Evolutionary conservation across 1,284 basidiomycete genomes (phyloP).

Genomic region (Farysia itapuensis): DNA sequence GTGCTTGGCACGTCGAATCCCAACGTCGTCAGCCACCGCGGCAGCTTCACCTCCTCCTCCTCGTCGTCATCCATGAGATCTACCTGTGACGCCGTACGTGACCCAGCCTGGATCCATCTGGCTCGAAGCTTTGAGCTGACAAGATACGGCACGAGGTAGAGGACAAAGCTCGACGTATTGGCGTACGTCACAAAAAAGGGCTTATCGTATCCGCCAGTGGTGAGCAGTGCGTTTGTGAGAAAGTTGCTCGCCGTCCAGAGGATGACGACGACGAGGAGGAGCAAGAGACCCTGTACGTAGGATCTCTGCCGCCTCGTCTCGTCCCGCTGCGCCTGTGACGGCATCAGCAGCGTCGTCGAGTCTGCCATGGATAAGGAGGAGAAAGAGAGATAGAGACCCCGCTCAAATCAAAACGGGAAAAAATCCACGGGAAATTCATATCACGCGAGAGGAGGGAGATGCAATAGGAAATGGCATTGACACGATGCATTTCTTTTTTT

Average conservation of each 20-base stretch:
- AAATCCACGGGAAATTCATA: no score
- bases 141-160: constrained; percentile 79
- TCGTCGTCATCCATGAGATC: neutral
- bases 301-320: constrained; percentile 8
- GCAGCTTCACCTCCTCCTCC: constrained; percentile 8
- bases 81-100: neutral
- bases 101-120: constrained; percentile 5
- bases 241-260: constrained; percentile 70
- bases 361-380: no score
- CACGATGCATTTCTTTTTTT: no score
- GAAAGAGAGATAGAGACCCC: no score
- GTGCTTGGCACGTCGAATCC: constrained; percentile 45
- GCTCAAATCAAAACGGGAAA: no score
- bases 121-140: constrained; percentile 19
- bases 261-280: constrained; percentile 77
- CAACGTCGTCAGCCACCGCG: constrained; percentile 41
- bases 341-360: no score
- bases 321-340: no score
- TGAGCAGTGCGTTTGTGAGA: constrained; percentile 54
- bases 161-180: constrained; percentile 81
- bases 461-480: no score
- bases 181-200: constrained; percentile 72
- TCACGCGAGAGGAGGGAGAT: no score
- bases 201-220: constrained; percentile 55
- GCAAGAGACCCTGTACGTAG: constrained; percentile 71